Percentiles rank a stretch among this genome's conserved stretches.
Conservation (phyloP, 2,329 filamentous ascomycete genomes). For the Lasiodiplodia theobromae region DNA sequence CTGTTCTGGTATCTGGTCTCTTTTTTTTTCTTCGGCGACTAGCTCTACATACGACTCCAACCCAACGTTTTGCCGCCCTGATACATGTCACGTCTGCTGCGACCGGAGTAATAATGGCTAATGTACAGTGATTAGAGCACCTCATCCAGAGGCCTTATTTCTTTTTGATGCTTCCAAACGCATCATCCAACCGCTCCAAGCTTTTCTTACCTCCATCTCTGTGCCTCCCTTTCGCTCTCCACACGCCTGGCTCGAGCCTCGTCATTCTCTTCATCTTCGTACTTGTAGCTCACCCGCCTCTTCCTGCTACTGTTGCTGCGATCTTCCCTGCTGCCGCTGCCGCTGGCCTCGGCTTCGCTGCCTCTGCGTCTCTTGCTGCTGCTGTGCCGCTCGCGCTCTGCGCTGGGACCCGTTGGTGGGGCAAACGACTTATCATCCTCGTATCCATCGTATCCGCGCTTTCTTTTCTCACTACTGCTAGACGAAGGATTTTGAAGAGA, state of each 20-base stretch:
- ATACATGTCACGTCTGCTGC: background rate
- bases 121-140: conserved; percentile 10
- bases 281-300: conserved; percentile 38
- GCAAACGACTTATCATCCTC: conserved; percentile 38
- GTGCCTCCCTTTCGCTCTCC: conserved; percentile 66
- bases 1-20: background rate
- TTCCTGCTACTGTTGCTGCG: conserved; percentile 61
- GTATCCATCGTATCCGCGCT: conserved; percentile 51
- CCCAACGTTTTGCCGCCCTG: conserved; percentile 6
- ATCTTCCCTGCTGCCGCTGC: conserved; percentile 57
- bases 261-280: conserved; percentile 53
- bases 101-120: background rate
- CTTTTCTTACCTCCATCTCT: conserved; percentile 39
- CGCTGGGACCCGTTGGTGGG: conserved; percentile 56
- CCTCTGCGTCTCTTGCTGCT: conserved; percentile 34
- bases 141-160: background rate
- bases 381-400: conserved; percentile 47
- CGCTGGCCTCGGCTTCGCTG: conserved; percentile 47
- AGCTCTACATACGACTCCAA: background rate
- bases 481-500: conserved; percentile 27
- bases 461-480: conserved; percentile 54
- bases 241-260: conserved; percentile 51
- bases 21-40: background rate
- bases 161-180: background rate
- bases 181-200: background rate